Conservation (phyloP, 306 rosid species). For the Styphnolobium japonicum region DNA sequence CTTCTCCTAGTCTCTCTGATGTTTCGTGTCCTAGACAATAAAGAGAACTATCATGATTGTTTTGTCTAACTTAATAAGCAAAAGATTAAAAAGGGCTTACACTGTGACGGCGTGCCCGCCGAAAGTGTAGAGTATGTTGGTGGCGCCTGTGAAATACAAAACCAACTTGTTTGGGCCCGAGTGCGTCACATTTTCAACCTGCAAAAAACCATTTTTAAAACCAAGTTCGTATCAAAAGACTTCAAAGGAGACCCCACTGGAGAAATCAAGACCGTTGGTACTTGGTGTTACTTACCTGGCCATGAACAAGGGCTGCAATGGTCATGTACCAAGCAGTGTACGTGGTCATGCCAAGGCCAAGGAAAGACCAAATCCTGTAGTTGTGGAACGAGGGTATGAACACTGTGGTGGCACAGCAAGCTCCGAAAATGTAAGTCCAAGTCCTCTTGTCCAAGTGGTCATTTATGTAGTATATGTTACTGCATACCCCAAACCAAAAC, state of each 20-base stretch:
- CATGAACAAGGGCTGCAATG: conserved; percentile 71
- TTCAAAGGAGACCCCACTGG: not conserved
- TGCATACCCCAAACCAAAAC: conserved; percentile 30
- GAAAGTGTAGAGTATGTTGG: conserved; percentile 94
- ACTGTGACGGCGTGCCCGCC: conserved; percentile 99
- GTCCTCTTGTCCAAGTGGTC: conserved; percentile 91
- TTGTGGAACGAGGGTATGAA: conserved; percentile 94
- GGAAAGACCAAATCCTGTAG: conserved; percentile 93
- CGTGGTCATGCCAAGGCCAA: conserved; percentile 97
- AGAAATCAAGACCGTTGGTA: not conserved
- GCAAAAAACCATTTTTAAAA: not conserved
- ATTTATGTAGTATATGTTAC: conserved; percentile 86
- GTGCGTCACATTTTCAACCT: conserved; percentile 80
- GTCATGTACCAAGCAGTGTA: conserved; percentile 97
- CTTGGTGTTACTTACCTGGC: conserved; percentile 55
- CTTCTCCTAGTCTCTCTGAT: not conserved
- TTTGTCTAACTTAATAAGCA: conserved; percentile 24
- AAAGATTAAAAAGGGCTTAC: conserved; percentile 43
- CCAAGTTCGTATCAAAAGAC: not conserved
- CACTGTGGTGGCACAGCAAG: conserved; percentile 96
- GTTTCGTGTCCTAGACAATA: conserved; percentile 36
- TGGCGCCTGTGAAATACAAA: conserved; percentile 93
- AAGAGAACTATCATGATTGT: conserved; percentile 37
- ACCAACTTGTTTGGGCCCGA: conserved; percentile 75
- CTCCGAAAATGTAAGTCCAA: conserved; percentile 95